Evolutionary conservation across 805 yeast species (phyloP).

Genomic region (Debaryomyces tyrocola): DNA sequence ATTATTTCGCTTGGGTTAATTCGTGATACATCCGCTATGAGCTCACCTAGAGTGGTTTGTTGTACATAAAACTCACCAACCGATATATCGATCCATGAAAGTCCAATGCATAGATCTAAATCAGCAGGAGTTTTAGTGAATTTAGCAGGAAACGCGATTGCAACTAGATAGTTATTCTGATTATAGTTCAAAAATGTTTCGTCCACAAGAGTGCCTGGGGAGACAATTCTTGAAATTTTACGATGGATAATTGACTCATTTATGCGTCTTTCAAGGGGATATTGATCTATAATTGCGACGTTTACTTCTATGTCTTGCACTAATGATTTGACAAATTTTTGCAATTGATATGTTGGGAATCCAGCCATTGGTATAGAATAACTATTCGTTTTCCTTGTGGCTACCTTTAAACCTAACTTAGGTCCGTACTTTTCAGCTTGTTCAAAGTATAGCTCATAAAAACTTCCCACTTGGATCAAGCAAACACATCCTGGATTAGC

Average conservation of each 20-base stretch:
- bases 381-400: slow-evolving; percentile 49
- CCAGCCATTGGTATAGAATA: slow-evolving; percentile 78
- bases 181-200: slow-evolving; percentile 77
- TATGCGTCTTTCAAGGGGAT: slow-evolving; percentile 17
- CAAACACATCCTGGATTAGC: slow-evolving; percentile 40
- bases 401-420: slow-evolving; percentile 67
- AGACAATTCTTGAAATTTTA: slow-evolving; percentile 73
- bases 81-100: slow-evolving; percentile 88
- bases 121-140: slow-evolving; percentile 38
- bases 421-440: slow-evolving; percentile 79
- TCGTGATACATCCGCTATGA: slow-evolving; percentile 72
- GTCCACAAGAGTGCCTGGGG: slow-evolving; percentile 92
- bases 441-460: slow-evolving; percentile 85
- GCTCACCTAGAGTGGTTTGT: slow-evolving; percentile 55
- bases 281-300: slow-evolving; percentile 84
- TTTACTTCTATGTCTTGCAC: slow-evolving; percentile 69
- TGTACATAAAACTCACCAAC: slow-evolving; percentile 78
- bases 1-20: slow-evolving; percentile 81
- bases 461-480: slow-evolving; percentile 79
- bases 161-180: slow-evolving; percentile 67
- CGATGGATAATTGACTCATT: slow-evolving; percentile 51
- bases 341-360: slow-evolving; percentile 73
- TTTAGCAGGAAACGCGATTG: slow-evolving; percentile 60
- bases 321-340: slow-evolving; percentile 68
- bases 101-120: slow-evolving; percentile 53